phyloP scores from a whole-genome alignment of 2,329 filamentous ascomycete genomes.

The Arthrobotrys sphaeroides region DNA sequence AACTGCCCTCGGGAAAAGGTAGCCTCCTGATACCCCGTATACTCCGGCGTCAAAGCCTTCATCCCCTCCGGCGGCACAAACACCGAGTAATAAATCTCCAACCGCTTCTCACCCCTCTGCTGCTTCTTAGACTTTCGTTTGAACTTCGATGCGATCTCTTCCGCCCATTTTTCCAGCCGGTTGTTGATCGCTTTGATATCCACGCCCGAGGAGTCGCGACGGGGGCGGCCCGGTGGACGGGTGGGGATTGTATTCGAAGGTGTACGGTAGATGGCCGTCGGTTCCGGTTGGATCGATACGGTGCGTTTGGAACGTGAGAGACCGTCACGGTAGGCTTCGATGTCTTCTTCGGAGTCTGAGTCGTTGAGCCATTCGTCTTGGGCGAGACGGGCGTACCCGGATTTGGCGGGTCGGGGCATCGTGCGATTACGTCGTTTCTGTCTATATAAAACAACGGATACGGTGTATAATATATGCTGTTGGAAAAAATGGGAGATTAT shows the following conservation, averaged over 20 bases:
- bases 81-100: slow-evolving; percentile 97
- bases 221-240: slow-evolving; percentile 63
- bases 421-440: neutral
- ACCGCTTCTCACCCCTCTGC: slow-evolving; percentile 73
- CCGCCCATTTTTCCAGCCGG: slow-evolving; percentile 91
- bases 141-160: slow-evolving; percentile 97
- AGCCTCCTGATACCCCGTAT: slow-evolving; percentile 68
- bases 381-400: slow-evolving; percentile 84
- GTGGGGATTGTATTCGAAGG: slow-evolving; percentile 62
- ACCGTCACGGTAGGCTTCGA: slow-evolving; percentile 56
- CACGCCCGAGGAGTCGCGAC: slow-evolving; percentile 83
- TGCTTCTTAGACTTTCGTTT: slow-evolving; percentile 65
- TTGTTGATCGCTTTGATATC: slow-evolving; percentile 99
- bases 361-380: slow-evolving; percentile 81
- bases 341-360: slow-evolving; percentile 73
- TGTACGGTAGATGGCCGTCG: slow-evolving; percentile 63
- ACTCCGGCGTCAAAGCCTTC: slow-evolving; percentile 73
- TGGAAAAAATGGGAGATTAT: neutral
- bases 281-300: slow-evolving; percentile 60
- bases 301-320: slow-evolving; percentile 68
- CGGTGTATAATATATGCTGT: neutral
- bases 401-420: slow-evolving; percentile 78
- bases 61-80: slow-evolving; percentile 91
- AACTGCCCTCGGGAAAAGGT: slow-evolving; percentile 82
- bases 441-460: neutral